A percentile compares a stretch with the other conserved stretches of the same genome.
These are phyloP conservation scores for Sporothrix luriei DNA, from an alignment of 2,329 filamentous ascomycete genomes.

Conservation along the genomic window DNA sequence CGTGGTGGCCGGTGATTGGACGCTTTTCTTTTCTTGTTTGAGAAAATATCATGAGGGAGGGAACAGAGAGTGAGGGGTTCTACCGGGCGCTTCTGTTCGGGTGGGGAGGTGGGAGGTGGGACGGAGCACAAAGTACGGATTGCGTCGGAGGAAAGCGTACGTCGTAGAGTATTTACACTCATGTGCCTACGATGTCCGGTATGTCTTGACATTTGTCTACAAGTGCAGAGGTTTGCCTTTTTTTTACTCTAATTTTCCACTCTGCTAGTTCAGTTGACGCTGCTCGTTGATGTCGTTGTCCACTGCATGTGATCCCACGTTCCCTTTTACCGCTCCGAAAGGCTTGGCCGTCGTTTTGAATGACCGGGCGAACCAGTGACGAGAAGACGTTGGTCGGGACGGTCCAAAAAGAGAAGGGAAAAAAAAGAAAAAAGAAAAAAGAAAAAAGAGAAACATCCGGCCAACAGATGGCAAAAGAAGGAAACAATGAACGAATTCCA, in stretches of 20 bases:
- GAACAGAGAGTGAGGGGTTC: constrained; percentile 1
- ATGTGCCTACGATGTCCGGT: too few species aligned
- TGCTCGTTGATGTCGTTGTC: background rate
- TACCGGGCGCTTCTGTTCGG: background rate
- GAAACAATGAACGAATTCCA: background rate
- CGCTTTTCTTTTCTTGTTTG: constrained; percentile 1
- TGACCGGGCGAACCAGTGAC: constrained; percentile 4
- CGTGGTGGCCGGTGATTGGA: constrained; percentile 36
- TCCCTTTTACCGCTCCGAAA: constrained; percentile 1
- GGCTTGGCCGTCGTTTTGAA: background rate
- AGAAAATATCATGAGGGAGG: background rate
- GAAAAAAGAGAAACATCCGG: background rate
- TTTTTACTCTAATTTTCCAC: background rate
- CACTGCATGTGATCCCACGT: background rate
- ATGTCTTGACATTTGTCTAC: background rate
- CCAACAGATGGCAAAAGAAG: background rate
- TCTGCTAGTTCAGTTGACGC: background rate
- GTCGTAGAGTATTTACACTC: background rate
- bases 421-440: background rate
- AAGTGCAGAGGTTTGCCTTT: too few species aligned
- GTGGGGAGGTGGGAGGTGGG: too few species aligned
- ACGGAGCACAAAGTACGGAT: too few species aligned
- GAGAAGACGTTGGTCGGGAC: background rate
- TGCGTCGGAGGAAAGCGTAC: too few species aligned
- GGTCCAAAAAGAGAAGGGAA: background rate